Evolutionary conservation across 169 alveolate genomes (phyloP), one percentile per base, ranked within the genome.

Genomic region (Plasmodium inui): DNA sequence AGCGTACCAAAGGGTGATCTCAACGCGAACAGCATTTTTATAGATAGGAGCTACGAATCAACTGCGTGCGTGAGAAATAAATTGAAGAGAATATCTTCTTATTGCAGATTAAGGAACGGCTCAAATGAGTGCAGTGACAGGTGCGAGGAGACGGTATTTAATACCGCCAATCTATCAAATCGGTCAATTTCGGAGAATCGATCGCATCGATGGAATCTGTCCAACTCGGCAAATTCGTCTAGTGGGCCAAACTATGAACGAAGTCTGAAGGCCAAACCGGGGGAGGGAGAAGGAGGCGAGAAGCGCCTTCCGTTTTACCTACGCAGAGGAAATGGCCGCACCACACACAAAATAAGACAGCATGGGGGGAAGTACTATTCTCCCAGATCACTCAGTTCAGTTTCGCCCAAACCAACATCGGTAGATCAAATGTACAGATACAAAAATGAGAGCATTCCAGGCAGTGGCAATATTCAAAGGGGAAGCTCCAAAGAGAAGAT

Each of bases 291-390:
- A 44, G 37, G 32, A 28, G 32, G 39, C n/a, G 55, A 0, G 12
- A 12, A 17, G 3, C 22, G 12, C 14, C 14, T 10, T 19, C 55
- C 44, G 9, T n/a, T 22, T 53, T 1, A n/a, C 61, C 26, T 28
- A 28, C 37, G 22, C 6, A 74, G 41, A 14, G 55, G 41, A 30
- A 85, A 46, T 50, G 22, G 55, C 44, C 44, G 19, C 26, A 46
- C 34, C 53, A 72, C 41, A 53, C 50, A 85, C 30, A 46, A 73
- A 55, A 85, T 32, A 74, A 85, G 79, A 37, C 37, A 85, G 37
- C 55, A 41, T 17, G 57, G 26, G 22, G 61, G 26, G 55, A 73
- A n/a, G 44, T 67, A 67, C 22, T 32, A 71, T 84, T 84, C 80
- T 6, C 30, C 92, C 78, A 67, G 82, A 10, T 19, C 30, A 6